Base-by-base conservation (phyloP, 139 green algal genomes). In the Picochlorum costavermella region DNA sequence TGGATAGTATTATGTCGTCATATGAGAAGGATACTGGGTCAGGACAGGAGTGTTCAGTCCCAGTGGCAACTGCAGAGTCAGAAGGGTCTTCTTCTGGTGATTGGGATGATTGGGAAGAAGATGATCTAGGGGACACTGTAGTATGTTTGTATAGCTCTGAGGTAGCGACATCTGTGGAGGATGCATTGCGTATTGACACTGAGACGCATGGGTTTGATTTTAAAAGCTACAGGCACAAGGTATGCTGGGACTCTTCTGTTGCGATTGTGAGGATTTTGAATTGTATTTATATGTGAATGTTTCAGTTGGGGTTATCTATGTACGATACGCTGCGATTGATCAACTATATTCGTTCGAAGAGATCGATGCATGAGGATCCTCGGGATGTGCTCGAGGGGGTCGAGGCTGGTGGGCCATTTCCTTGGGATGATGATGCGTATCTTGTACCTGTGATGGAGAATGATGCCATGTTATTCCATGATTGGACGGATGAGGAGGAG, bases 401-500 rank as follows among this genome's bases (percentile, higher is more conserved):
- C 1, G 29, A 25, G 12, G n/a, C 53, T 13, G 11, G 36, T 23
- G 65, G 48, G 9, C 48, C 36, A 10, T 16, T 51, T 37, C 72
- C 82, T 26, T 88, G 78, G 79, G 28, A 50, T 3, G 79, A 76
- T 30, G 89, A 95, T 26, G 48, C 37, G 1, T 87, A 82, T 64
- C 70, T 94, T 6, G 61, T 69, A 16, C 86, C 90, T 2, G 73
- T 75, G 0, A 53, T 91, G 46, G 36, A 59, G 25, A 79, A 92
- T 4, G 90, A 96, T 56, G 68, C 76, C 0, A 70, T 96, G 53
- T 68, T 96, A 13, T 83, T 80, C 12, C 77, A 89, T 29, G 86
- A 92, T 65, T 96, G 82, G 64, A 75, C 81, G 23, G 78, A 64
- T 13, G 67, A 75, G 3, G 66, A 30, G 13, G 23, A 43, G 14